phyloP scores from a whole-genome alignment of 495 filamentous ascomycete species.

The Chlorociboria aeruginascens region DNA sequence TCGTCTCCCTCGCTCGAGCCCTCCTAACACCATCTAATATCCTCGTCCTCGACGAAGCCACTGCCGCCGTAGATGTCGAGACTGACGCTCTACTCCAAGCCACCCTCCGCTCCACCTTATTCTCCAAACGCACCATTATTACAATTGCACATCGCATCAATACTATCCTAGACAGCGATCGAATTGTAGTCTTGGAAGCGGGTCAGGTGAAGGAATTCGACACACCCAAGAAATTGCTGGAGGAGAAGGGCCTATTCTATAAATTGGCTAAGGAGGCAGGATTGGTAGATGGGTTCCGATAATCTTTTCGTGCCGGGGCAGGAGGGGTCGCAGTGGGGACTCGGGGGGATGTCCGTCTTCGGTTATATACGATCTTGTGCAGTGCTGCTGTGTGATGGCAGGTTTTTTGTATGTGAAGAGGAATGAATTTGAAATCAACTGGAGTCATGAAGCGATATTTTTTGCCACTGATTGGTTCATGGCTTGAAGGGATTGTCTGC shows the following conservation, averaged over 20 bases:
- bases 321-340: background rate
- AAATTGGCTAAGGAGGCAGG: constrained; percentile 21
- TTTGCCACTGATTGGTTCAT: no score
- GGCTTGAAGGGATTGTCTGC: no score
- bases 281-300: constrained; percentile 11
- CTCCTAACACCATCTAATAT: constrained; percentile 94
- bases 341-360: background rate
- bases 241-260: constrained; percentile 29
- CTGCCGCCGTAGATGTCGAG: constrained; percentile 90
- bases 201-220: constrained; percentile 64
- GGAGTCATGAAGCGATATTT: no score
- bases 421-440: no score
- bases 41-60: constrained; percentile 93
- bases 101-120: constrained; percentile 50
- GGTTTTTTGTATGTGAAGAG: no score
- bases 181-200: constrained; percentile 77
- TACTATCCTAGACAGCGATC: constrained; percentile 87
- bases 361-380: no score
- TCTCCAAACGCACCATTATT: constrained; percentile 88
- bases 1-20: constrained; percentile 85
- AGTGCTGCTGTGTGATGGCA: no score
- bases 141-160: constrained; percentile 97
- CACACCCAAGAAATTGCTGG: constrained; percentile 53
- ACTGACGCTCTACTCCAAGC: constrained; percentile 76
- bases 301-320: background rate